Percentiles rank a stretch among this genome's conserved stretches.
These are phyloP conservation scores for Aspergillus affinis DNA, from an alignment of 495 filamentous ascomycete species.

Conservation along the genomic window DNA sequence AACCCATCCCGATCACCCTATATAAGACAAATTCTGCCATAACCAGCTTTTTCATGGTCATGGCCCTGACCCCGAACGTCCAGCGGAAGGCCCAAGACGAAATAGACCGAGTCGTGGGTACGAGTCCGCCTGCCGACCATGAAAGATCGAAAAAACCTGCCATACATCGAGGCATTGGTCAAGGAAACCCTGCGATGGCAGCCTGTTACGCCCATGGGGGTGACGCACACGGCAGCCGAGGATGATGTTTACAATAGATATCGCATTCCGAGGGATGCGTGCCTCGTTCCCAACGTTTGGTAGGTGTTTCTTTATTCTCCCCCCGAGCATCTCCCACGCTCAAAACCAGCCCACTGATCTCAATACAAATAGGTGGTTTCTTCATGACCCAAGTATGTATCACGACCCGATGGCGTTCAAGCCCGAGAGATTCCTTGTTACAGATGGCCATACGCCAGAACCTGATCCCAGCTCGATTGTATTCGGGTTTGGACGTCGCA, in stretches of 20 bases:
- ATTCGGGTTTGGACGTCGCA: constrained; percentile 57
- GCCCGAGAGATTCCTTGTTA: constrained; percentile 36
- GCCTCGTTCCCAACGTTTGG: constrained; percentile 39
- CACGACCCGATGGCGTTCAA: constrained; percentile 21
- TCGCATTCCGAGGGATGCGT: constrained; percentile 42
- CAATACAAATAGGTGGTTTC: constrained; percentile 15
- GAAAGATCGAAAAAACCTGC: constrained; percentile 31
- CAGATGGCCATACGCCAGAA: constrained; percentile 19
- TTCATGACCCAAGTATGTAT: constrained; percentile 18
- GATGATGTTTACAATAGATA: constrained; percentile 47
- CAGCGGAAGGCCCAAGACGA: constrained; percentile 52
- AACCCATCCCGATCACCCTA: neutral
- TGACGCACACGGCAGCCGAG: constrained; percentile 53
- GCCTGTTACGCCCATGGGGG: constrained; percentile 37
- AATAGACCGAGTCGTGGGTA: constrained; percentile 50
- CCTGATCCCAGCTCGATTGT: constrained; percentile 29
- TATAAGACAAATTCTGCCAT: constrained; percentile 32
- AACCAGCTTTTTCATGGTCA: constrained; percentile 34
- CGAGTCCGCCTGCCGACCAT: constrained; percentile 27
- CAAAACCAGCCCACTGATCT: neutral
- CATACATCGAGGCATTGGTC: constrained; percentile 41
- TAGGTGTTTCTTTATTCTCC: constrained; percentile 13
- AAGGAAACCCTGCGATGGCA: constrained; percentile 47
- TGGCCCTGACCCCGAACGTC: constrained; percentile 39
- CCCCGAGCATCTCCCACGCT: neutral